phyloP scores from a whole-genome alignment of 305 asterid genomes.

The Fraxinus nigra region DNA sequence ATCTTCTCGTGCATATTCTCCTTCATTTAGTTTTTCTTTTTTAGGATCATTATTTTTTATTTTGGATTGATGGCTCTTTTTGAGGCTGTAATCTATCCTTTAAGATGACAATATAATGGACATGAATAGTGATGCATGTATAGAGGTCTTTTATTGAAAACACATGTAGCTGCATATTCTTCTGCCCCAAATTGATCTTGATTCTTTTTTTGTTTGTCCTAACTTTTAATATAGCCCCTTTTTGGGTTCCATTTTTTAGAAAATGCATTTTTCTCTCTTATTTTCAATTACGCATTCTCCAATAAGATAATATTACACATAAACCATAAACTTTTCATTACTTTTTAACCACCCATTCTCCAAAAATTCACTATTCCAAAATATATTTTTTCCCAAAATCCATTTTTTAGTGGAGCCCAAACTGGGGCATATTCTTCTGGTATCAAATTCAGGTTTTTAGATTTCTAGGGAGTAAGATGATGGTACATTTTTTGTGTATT shows the following conservation, averaged over 20 bases:
- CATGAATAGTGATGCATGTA: conserved; percentile 5
- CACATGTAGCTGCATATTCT: not conserved
- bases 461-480: not conserved
- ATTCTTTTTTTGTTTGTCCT: not conserved
- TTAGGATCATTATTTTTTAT: not conserved
- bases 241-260: not conserved
- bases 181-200: not conserved
- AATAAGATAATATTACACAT: not conserved
- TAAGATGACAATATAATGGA: not conserved
- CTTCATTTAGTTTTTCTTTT: not conserved
- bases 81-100: conserved; percentile 14
- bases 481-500: not conserved
- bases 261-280: not conserved
- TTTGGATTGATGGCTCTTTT: not conserved
- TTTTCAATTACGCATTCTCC: not conserved
- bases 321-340: not conserved
- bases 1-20: conserved; percentile 15
- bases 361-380: not conserved
- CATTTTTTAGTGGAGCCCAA: not conserved
- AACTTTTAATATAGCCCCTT: not conserved
- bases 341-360: not conserved
- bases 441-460: not conserved
- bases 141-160: conserved; percentile 13
- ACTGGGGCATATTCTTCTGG: not conserved
- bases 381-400: not conserved